A percentile compares a stretch with the other conserved stretches of the same genome.
phyloP scores from a whole-genome alignment of 129 eudicot species.

The Chrysanthemum seticuspe region DNA sequence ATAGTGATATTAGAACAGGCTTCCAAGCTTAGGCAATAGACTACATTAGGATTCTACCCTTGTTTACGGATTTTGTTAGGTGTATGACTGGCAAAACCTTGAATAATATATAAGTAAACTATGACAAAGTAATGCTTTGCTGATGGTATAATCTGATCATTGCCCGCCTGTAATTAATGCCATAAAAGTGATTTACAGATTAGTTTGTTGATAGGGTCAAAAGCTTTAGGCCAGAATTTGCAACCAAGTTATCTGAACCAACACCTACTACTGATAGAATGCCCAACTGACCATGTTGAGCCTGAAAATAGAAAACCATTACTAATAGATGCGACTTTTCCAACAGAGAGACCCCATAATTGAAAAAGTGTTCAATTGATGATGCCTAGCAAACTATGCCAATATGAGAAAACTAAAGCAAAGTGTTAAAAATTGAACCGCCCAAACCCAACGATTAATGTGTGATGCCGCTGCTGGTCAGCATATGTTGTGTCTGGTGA shows the following conservation, averaged over 20 bases:
- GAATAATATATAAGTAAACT: slow-evolving; percentile 11
- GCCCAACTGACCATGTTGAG: neutral
- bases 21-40: neutral
- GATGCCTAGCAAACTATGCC: neutral
- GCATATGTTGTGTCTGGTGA: neutral
- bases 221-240: neutral
- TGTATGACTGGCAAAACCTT: slow-evolving; percentile 12
- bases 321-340: neutral
- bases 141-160: neutral
- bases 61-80: neutral
- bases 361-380: neutral
- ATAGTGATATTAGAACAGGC: neutral
- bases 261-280: slow-evolving; percentile 11
- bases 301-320: slow-evolving; percentile 3
- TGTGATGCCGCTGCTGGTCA: neutral
- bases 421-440: neutral
- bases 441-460: too few relatives aligned
- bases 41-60: neutral
- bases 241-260: slow-evolving; percentile 15
- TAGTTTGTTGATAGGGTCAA: too few relatives aligned
- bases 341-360: neutral
- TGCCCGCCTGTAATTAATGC: neutral
- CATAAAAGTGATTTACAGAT: slow-evolving; percentile 6
- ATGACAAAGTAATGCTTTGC: neutral
- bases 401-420: neutral